These are phyloP conservation scores for Scheffersomyces parashehatae DNA, from an alignment of 1,139 yeast species.

Conservation along the genomic window DNA sequence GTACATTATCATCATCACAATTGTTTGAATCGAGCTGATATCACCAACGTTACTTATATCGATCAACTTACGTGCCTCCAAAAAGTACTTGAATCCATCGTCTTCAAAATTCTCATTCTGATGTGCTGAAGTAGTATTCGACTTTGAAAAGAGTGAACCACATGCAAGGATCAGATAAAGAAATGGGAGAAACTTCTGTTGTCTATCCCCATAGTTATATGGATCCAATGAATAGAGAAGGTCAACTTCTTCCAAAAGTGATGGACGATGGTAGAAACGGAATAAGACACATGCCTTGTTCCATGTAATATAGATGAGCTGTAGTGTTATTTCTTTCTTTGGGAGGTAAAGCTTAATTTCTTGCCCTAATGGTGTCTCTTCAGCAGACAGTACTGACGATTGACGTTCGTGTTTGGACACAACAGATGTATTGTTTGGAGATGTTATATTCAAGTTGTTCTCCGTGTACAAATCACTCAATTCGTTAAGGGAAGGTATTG, in stretches of 20 bases:
- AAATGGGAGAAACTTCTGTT: slow-evolving; percentile 74
- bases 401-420: slow-evolving; percentile 12
- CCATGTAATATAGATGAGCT: slow-evolving; percentile 78
- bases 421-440: slow-evolving; percentile 13
- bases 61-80: slow-evolving; percentile 76
- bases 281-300: slow-evolving; percentile 81
- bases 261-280: slow-evolving; percentile 83
- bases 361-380: slow-evolving; percentile 21
- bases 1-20: slow-evolving; percentile 71
- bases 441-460: slow-evolving; percentile 13
- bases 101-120: slow-evolving; percentile 56
- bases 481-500: slow-evolving; percentile 14
- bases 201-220: slow-evolving; percentile 66
- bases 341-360: slow-evolving; percentile 75
- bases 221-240: slow-evolving; percentile 63
- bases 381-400: slow-evolving; percentile 19
- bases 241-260: slow-evolving; percentile 61
- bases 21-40: slow-evolving; percentile 61
- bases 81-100: slow-evolving; percentile 81
- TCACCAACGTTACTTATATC: slow-evolving; percentile 57
- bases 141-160: slow-evolving; percentile 69
- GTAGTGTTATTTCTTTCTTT: slow-evolving; percentile 68
- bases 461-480: slow-evolving; percentile 25
- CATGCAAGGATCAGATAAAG: slow-evolving; percentile 59
- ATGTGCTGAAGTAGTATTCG: slow-evolving; percentile 33